Percentiles rank a stretch among this genome's conserved stretches.
phyloP scores from a whole-genome alignment of 1,284 basidiomycete genomes.

The Moniliophthora roreri region DNA sequence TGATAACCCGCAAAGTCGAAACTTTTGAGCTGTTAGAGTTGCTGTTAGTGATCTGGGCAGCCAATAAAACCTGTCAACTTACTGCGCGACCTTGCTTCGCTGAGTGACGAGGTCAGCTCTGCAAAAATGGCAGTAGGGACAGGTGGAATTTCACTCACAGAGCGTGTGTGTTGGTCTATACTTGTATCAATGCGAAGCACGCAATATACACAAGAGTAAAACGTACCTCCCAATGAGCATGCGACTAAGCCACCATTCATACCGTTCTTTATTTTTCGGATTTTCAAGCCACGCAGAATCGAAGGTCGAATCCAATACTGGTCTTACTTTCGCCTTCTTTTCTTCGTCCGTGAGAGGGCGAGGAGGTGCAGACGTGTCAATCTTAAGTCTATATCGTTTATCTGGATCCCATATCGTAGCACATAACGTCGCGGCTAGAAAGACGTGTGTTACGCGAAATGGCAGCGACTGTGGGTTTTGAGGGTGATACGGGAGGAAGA shows the following conservation, averaged over 20 bases:
- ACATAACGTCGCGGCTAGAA: conserved; percentile 3
- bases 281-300: conserved; percentile 3
- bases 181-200: background rate
- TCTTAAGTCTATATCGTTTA: background rate
- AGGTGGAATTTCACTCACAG: background rate
- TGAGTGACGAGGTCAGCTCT: background rate
- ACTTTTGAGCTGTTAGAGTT: background rate
- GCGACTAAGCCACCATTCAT: background rate
- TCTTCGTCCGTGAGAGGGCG: conserved; percentile 2
- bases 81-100: conserved; percentile 4
- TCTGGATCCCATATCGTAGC: background rate
- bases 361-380: background rate
- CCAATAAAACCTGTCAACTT: background rate
- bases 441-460: conserved; percentile 4
- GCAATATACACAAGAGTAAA: background rate
- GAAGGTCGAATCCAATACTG: background rate
- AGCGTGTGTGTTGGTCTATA: conserved; percentile 1
- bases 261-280: conserved; percentile 3
- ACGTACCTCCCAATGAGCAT: conserved; percentile 5
- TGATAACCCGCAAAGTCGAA: background rate
- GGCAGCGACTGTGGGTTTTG: background rate
- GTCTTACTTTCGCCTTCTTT: conserved; percentile 4
- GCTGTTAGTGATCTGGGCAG: background rate
- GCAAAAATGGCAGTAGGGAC: background rate
- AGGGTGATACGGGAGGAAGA: conserved; percentile 4